Evolutionary conservation across 257 asterid genomes (phyloP).

Genomic region (Solanum appendiculatum): DNA sequence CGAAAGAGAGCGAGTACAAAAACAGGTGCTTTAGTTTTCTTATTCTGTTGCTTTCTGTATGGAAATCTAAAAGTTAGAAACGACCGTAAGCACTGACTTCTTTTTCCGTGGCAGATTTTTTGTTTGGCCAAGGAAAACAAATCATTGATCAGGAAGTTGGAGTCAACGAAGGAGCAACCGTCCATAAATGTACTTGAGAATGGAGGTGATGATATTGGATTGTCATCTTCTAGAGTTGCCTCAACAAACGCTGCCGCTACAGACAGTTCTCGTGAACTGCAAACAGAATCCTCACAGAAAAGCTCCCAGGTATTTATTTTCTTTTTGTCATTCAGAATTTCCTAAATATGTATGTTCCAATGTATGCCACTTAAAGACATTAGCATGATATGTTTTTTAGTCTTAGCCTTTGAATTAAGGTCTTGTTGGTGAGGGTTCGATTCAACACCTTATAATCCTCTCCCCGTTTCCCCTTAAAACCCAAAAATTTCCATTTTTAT

Average conservation of each 20-base stretch:
- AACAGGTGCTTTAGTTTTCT: slow-evolving; percentile 34
- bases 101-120: slow-evolving; percentile 41
- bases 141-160: slow-evolving; percentile 35
- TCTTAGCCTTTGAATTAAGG: not conserved
- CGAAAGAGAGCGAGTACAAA: slow-evolving; percentile 73
- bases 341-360: not conserved
- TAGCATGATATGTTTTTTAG: not conserved
- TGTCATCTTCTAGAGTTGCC: slow-evolving; percentile 11
- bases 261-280: slow-evolving; percentile 16
- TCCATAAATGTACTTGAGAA: slow-evolving; percentile 6
- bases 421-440: not conserved
- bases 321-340: not conserved
- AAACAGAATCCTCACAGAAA: slow-evolving; percentile 23
- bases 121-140: slow-evolving; percentile 58
- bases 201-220: slow-evolving; percentile 5
- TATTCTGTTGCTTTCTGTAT: not conserved
- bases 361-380: not conserved
- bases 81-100: not conserved
- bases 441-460: not conserved
- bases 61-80: not conserved
- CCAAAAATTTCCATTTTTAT: too few species aligned
- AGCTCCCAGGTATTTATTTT: slow-evolving; percentile 28
- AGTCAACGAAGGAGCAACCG: slow-evolving; percentile 14
- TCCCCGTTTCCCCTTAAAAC: too few species aligned
- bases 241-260: slow-evolving; percentile 2